Conservation (phyloP, 2,329 filamentous ascomycete genomes). For the Bipolaris zeicola region DNA sequence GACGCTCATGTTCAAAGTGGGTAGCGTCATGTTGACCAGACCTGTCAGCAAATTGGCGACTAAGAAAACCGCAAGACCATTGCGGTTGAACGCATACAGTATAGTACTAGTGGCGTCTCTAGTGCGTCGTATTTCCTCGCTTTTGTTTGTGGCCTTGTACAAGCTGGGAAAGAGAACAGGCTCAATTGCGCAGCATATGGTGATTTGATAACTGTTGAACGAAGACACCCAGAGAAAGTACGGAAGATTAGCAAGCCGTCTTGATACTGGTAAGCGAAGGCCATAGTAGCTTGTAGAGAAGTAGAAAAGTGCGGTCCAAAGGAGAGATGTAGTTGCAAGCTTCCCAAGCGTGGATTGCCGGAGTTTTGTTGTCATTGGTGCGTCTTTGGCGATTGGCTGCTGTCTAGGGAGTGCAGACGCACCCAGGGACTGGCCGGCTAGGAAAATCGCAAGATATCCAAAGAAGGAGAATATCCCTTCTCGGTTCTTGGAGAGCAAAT, state of each 20-base stretch:
- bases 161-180: slow-evolving; percentile 75
- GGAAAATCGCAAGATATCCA: slow-evolving; percentile 93
- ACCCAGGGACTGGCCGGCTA: slow-evolving; percentile 84
- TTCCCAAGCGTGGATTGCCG: slow-evolving; percentile 65
- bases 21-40: slow-evolving; percentile 82
- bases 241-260: slow-evolving; percentile 87
- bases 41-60: slow-evolving; percentile 89
- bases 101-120: slow-evolving; percentile 77
- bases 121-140: slow-evolving; percentile 67
- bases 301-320: slow-evolving; percentile 75
- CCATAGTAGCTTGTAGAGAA: slow-evolving; percentile 74
- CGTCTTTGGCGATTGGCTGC: slow-evolving; percentile 52
- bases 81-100: slow-evolving; percentile 84
- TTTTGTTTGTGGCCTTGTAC: slow-evolving; percentile 61
- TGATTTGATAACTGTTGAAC: slow-evolving; percentile 85
- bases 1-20: slow-evolving; percentile 74
- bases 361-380: slow-evolving; percentile 53
- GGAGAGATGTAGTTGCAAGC: slow-evolving; percentile 66
- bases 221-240: slow-evolving; percentile 93
- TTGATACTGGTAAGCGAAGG: slow-evolving; percentile 70
- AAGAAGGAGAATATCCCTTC: slow-evolving; percentile 95
- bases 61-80: slow-evolving; percentile 84
- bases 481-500: slow-evolving; percentile 85
- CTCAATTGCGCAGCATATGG: slow-evolving; percentile 79
- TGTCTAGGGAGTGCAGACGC: slow-evolving; percentile 73